Base-by-base conservation (phyloP, 1,284 basidiomycete species). In the Cutaneotrichosporon sp. region DNA sequence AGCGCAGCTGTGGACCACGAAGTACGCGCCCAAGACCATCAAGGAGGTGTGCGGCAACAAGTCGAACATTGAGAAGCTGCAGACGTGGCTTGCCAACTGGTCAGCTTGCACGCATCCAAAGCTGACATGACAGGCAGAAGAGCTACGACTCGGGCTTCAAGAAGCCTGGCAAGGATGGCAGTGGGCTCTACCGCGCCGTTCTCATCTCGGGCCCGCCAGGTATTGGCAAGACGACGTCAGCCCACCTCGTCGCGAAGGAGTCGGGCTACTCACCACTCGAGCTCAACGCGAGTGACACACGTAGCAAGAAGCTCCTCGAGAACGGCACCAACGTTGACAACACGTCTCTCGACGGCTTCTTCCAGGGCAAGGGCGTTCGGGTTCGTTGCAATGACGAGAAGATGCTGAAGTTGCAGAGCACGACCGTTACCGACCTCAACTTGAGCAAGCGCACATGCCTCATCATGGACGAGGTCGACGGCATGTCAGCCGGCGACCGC, bases 401-500 rank as follows among this genome's bases (percentile, higher is more conserved):
- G 6, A 13, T 7, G 26, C 26, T 50, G 14, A 50, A 22, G 30
- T 50, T 18, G 10, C 69, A 88, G 88, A 81, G 81, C 14, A 87
- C 86, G 1, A 89, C 90, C 65, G 86, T 86, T 0, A 82, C 86
- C 3, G 90, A 88, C 1, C 81, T 94, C 2, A 74, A 83, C 13
- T 87, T 97, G 66, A 91, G 90, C 0, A 87, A 91, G 69, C 87
- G 85, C 72, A 88, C 90, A 0, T 92, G 93, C 69, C 82, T 99
- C 52, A 98, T 99, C 77, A 97, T 99, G 93, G 97, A 99, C 76
- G 97, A 99, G 79, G 96, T 99, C 0, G 96, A 99, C 72, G 96
- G 97, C 9, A 99, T 99, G 94, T 97, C 93, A 7, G 91, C 92
- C 2, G 96, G 96, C 31, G 97, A 99, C 80, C 86, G 96, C 58